phyloP scores from a whole-genome alignment of 2,329 filamentous ascomycete species.

The Emmonsiellopsis sp. region DNA sequence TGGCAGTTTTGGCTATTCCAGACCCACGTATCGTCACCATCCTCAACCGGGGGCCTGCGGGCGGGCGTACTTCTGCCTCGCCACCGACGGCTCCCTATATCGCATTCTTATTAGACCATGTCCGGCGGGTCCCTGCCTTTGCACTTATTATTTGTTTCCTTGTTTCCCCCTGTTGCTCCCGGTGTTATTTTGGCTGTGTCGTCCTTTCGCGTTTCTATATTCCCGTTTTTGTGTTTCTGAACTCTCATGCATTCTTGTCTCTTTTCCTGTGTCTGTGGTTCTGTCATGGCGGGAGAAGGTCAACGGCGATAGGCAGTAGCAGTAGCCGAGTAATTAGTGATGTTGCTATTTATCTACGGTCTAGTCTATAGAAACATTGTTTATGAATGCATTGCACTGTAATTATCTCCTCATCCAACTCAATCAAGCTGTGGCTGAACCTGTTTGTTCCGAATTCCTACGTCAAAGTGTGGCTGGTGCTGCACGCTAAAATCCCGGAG shows the following conservation, averaged over 20 bases:
- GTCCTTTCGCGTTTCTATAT: too few relatives aligned
- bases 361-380: not conserved
- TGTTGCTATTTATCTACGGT: not conserved
- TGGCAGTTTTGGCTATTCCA: conserved; percentile 1
- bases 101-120: conserved; percentile 7
- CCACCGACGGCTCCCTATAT: not conserved
- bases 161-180: conserved; percentile 19
- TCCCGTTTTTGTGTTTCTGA: conserved; percentile 13
- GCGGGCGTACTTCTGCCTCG: not conserved
- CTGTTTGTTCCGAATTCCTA: not conserved
- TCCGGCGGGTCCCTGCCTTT: conserved; percentile 3
- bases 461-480: conserved; percentile 4
- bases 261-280: not conserved
- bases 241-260: not conserved
- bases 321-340: not conserved
- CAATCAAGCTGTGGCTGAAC: not conserved
- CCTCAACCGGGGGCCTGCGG: not conserved
- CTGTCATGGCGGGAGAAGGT: not conserved
- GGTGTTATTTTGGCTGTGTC: conserved; percentile 17
- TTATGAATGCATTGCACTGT: not conserved
- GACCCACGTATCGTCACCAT: not conserved
- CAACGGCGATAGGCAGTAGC: not conserved
- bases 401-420: not conserved
- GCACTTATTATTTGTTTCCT: conserved; percentile 19
- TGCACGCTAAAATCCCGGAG: conserved; percentile 10